Percentiles rank a stretch among this genome's conserved stretches.
Conservation (phyloP, 352 stramenopile genomes). For the Pseudoperonospora humuli region DNA sequence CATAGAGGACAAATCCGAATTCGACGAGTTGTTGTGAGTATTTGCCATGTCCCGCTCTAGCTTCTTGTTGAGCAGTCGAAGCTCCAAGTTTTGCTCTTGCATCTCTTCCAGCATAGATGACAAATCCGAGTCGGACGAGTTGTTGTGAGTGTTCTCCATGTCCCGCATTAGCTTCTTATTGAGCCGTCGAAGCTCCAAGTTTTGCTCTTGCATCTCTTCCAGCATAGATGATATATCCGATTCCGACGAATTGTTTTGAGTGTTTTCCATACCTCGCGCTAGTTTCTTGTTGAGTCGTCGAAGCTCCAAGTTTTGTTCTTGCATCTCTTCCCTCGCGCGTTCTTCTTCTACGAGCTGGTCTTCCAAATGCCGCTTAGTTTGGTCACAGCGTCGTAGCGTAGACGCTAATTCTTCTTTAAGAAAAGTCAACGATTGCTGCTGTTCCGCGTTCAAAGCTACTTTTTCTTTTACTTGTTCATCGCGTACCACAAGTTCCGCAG, state of each 20-base stretch:
- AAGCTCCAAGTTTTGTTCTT: conserved; percentile 71
- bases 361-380: conserved; percentile 69
- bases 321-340: conserved; percentile 51
- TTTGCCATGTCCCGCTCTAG: too few species aligned
- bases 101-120: too few species aligned
- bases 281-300: conserved; percentile 69
- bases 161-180: too few species aligned
- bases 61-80: too few species aligned
- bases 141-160: conserved; percentile 38
- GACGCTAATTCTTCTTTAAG: conserved; percentile 59
- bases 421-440: conserved; percentile 48
- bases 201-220: too few species aligned
- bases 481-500: conserved; percentile 34
- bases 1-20: too few species aligned
- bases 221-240: too few species aligned
- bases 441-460: conserved; percentile 36
- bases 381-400: conserved; percentile 46
- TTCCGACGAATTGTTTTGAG: conserved; percentile 27
- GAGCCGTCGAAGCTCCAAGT: too few species aligned
- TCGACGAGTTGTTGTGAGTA: conserved; percentile 25
- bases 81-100: too few species aligned
- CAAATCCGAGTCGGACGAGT: too few species aligned
- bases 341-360: conserved; percentile 76
- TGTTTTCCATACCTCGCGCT: too few species aligned
- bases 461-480: conserved; percentile 43